Percentiles rank a stretch among this genome's conserved stretches.
These are phyloP conservation scores for Paramyrothecium sp. DNA, from an alignment of 2,329 filamentous ascomycete species.

Conservation along the genomic window DNA sequence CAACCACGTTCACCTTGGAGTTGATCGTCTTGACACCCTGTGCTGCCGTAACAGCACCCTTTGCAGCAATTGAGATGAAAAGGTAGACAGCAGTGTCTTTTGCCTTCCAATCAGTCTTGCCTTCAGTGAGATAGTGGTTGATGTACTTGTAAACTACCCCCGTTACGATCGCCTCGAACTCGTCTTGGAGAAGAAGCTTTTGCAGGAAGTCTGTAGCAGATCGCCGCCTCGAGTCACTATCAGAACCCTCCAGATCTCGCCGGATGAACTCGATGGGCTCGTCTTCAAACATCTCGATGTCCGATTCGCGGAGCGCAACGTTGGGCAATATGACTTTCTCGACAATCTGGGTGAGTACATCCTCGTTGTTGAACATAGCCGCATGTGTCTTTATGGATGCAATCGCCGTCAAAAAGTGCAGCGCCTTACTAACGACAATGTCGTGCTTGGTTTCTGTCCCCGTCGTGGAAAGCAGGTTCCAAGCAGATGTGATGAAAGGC, in stretches of 20 bases:
- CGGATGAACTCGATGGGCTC: constrained; percentile 98
- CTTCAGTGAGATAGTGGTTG: constrained; percentile 78
- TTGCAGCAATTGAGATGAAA: constrained; percentile 90
- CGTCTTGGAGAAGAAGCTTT: constrained; percentile 71
- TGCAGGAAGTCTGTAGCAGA: constrained; percentile 94
- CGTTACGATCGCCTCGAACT: constrained; percentile 83
- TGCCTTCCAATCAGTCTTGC: constrained; percentile 86
- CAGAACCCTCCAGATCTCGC: constrained; percentile 90
- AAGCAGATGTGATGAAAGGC: constrained; percentile 85
- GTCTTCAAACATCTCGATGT: constrained; percentile 95
- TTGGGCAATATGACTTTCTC: constrained; percentile 97
- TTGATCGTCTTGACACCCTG: constrained; percentile 93
- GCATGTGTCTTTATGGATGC: constrained; percentile 77
- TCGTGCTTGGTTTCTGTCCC: constrained; percentile 92
- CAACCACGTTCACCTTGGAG: constrained; percentile 80
- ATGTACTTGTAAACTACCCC: constrained; percentile 86
- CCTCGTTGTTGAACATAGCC: constrained; percentile 78
- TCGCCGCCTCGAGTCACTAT: constrained; percentile 87
- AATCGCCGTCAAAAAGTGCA: constrained; percentile 92
- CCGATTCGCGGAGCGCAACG: constrained; percentile 85
- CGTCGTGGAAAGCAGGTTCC: constrained; percentile 84
- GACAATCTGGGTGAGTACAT: constrained; percentile 79
- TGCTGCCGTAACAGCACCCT: constrained; percentile 80
- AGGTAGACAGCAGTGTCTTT: constrained; percentile 99
- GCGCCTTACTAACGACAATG: constrained; percentile 86